Conservation (phyloP, 1,284 basidiomycete species). For the Amylostereum areolatum region DNA sequence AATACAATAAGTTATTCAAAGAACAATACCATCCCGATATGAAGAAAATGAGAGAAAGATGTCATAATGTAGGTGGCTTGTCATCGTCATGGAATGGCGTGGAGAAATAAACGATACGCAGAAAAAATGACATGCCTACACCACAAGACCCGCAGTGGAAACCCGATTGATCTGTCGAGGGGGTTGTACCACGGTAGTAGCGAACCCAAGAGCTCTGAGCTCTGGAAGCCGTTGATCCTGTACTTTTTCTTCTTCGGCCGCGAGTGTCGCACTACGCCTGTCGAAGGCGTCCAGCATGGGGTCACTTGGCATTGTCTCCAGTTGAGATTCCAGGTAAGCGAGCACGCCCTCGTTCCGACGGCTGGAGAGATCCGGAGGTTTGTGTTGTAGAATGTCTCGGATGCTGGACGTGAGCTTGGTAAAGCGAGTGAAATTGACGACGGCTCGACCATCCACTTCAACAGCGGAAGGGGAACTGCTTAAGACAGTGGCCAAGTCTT, state of each 20-base stretch:
- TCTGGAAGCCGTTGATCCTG: conserved; percentile 18
- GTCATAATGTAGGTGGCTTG: too few species aligned
- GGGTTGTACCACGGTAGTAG: too few species aligned
- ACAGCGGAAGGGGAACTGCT: conserved; percentile 20
- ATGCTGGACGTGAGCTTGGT: conserved; percentile 29
- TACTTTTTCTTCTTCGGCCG: conserved; percentile 20
- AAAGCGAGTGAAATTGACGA: conserved; percentile 40
- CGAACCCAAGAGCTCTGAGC: conserved; percentile 10
- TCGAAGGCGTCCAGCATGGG: conserved; percentile 24
- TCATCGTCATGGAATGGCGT: too few species aligned
- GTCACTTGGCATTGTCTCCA: conserved; percentile 19
- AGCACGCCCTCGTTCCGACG: conserved; percentile 28
- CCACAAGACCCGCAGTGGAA: too few species aligned
- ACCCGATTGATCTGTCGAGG: too few species aligned
- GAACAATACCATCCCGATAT: too few species aligned
- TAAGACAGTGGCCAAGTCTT: conserved; percentile 26
- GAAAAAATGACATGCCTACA: too few species aligned
- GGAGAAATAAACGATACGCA: too few species aligned
- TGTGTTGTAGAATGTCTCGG: conserved; percentile 25
- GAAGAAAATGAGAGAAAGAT: too few species aligned
- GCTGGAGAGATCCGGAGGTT: conserved; percentile 25
- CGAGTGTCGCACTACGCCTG: conserved; percentile 23
- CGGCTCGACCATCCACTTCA: conserved; percentile 22
- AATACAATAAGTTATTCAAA: too few species aligned
- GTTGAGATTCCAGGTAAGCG: conserved; percentile 33